A percentile compares a stretch with the other conserved stretches of the same genome.
phyloP scores from a whole-genome alignment of 208 protist genomes.

The Acanthamoeba pearcei region DNA sequence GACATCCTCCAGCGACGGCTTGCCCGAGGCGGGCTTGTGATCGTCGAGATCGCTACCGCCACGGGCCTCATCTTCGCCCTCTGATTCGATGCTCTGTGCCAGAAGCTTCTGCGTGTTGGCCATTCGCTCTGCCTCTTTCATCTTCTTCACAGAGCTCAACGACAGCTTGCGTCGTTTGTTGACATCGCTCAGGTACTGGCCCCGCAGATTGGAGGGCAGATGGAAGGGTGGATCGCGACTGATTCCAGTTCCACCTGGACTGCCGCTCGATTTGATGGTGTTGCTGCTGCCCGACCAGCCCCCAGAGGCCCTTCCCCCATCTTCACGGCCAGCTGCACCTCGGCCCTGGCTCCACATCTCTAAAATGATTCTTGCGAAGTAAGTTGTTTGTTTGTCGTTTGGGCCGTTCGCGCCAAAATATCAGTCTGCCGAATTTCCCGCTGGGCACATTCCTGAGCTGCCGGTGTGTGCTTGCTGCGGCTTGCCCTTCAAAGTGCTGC shows the following conservation, averaged over 20 bases:
- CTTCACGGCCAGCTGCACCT: too few species aligned
- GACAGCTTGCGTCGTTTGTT: conserved; percentile 37
- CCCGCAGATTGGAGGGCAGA: background rate
- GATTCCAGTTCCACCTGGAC: background rate
- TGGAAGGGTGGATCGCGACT: background rate
- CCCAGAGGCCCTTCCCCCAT: too few species aligned
- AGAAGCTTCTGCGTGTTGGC: background rate
- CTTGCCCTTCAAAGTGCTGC: too few species aligned
- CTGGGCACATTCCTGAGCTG: too few species aligned
- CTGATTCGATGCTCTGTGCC: conserved; percentile 16
- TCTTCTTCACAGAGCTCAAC: background rate
- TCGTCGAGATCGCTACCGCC: background rate
- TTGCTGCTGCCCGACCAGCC: too few species aligned
- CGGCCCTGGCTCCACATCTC: too few species aligned
- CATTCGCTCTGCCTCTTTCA: background rate
- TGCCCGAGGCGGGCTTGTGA: background rate
- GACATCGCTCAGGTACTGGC: conserved; percentile 8
- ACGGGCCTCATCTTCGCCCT: background rate
- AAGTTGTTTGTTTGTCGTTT: too few species aligned
- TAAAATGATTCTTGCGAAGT: too few species aligned
- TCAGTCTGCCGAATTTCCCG: too few species aligned
- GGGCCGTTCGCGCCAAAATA: too few species aligned
- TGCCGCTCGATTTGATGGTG: too few species aligned
- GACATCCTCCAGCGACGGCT: background rate
- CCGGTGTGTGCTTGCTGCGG: too few species aligned